Evolutionary conservation across 306 rosid genomes (phyloP).

Genomic region (Glycine soja): DNA sequence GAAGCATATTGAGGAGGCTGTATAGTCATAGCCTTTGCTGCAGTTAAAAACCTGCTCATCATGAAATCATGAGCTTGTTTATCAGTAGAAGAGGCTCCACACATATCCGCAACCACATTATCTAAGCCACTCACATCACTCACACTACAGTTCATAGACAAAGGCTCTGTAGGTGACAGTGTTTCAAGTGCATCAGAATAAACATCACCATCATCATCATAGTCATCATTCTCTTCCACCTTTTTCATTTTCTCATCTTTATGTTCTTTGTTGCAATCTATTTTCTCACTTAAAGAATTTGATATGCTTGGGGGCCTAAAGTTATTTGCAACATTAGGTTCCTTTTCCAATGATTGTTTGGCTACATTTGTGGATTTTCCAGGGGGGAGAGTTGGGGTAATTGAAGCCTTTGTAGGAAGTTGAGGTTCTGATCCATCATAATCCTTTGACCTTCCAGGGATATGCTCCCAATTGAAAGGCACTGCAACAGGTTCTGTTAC

Average conservation of each 20-base stretch:
- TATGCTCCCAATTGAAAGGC: slow-evolving; percentile 89
- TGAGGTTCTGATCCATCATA: slow-evolving; percentile 52
- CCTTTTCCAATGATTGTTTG: slow-evolving; percentile 43
- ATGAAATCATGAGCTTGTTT: slow-evolving; percentile 80
- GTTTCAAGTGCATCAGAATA: slow-evolving; percentile 81
- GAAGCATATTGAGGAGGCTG: slow-evolving; percentile 61
- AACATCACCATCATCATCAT: slow-evolving; percentile 56
- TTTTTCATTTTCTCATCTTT: slow-evolving; percentile 48
- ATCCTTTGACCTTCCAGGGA: slow-evolving; percentile 73
- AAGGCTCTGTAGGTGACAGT: slow-evolving; percentile 66
- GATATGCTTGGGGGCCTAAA: slow-evolving; percentile 37
- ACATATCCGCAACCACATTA: slow-evolving; percentile 54
- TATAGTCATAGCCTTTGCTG: slow-evolving; percentile 90
- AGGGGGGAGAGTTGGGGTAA: slow-evolving; percentile 64
- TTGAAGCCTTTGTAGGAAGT: slow-evolving; percentile 47
- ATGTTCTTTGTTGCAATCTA: slow-evolving; percentile 45
- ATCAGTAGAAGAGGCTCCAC: slow-evolving; percentile 62
- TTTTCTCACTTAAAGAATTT: slow-evolving; percentile 43
- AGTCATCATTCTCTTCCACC: slow-evolving; percentile 43
- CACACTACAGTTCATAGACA: slow-evolving; percentile 74
- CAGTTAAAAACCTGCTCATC: slow-evolving; percentile 91
- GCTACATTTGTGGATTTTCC: slow-evolving; percentile 51
- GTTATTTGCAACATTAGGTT: slow-evolving; percentile 40
- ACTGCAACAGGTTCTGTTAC: slow-evolving; percentile 86
- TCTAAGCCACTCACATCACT: slow-evolving; percentile 71